Evolutionary conservation across 495 filamentous ascomycete genomes (phyloP), one percentile per base, ranked within the genome.

Genomic region (Aspergillus cristatus): DNA sequence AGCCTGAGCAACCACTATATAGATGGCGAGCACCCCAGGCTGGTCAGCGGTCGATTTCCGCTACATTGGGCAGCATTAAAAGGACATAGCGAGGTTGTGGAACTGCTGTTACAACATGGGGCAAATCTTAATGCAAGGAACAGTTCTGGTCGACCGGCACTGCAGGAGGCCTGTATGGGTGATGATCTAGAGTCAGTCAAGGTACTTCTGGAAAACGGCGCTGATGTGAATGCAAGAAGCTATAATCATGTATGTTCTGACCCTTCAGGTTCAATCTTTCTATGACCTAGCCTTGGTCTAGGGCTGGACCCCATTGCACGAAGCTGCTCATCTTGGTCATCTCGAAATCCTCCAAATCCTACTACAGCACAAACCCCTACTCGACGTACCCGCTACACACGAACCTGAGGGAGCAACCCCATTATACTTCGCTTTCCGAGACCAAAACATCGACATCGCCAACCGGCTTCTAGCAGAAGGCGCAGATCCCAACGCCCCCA

Each of bases 91-190:
- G 28, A 13, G 16, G 26, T 40, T 32, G 38, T 34, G 6, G n/a
- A 8, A 11, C 5, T 40, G 4, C 13, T 40, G 38, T n/a, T 40
- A n/a, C 38, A 14, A 15, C 16, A 40, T 34, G 38, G 38, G 4
- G 38, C 38, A 3, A 40, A 34, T 15, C 28, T 29, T 1, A 32
- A 40, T 32, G 38, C 38, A 11, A 14, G 35, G 15, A 28, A 22
- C 2, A 38, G 12, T 13, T 13, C 14, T 25, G 35, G 35, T 7
- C 5, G 35, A 12, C 28, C 25, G 18, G 0, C 24, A 6, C n/a
- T 38, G 25, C 35, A 38, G 25, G 24, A 26, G 13, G 35, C 35
- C 14, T 7, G 20, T 8, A 28, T 26, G 18, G 7, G n/a, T 26
- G 28, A 38, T 28, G 17, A 16, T 11, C 6, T 38, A 13, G 24